A percentile compares a stretch with the other conserved stretches of the same genome.
These are phyloP conservation scores for Colletotrichum chrysophilum DNA, from an alignment of 2,329 filamentous ascomycete genomes.

Conservation along the genomic window DNA sequence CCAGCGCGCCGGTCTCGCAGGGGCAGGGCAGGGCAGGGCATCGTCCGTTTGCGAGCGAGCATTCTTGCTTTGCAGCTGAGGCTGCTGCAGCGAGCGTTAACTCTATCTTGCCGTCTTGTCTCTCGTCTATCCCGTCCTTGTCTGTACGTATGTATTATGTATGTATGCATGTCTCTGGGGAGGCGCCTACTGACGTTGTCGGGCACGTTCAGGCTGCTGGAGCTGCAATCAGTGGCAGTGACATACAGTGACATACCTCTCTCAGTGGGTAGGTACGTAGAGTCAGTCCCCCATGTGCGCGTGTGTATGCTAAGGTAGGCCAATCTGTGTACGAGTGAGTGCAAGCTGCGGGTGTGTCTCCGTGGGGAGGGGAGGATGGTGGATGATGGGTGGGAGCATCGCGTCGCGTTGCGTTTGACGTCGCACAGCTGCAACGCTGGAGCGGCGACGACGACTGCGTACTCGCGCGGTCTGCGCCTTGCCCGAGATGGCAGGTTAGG, in stretches of 20 bases:
- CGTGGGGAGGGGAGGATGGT: background rate
- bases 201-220: background rate
- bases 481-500: background rate
- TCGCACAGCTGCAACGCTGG: slow-evolving; percentile 12
- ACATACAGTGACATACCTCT: background rate
- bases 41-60: background rate
- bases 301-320: background rate
- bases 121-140: background rate
- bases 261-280: background rate
- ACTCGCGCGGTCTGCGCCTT: slow-evolving; percentile 10
- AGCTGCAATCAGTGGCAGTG: background rate
- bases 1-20: background rate
- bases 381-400: slow-evolving; percentile 7
- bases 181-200: background rate
- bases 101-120: background rate
- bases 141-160: background rate
- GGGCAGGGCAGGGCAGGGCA: background rate
- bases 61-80: background rate
- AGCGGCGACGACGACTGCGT: background rate
- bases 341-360: background rate
- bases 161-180: background rate
- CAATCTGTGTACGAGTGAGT: background rate
- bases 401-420: slow-evolving; percentile 3
- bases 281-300: background rate
- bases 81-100: background rate